phyloP scores from a whole-genome alignment of 2,329 filamentous ascomycete genomes.

The Xylaria sp. region DNA sequence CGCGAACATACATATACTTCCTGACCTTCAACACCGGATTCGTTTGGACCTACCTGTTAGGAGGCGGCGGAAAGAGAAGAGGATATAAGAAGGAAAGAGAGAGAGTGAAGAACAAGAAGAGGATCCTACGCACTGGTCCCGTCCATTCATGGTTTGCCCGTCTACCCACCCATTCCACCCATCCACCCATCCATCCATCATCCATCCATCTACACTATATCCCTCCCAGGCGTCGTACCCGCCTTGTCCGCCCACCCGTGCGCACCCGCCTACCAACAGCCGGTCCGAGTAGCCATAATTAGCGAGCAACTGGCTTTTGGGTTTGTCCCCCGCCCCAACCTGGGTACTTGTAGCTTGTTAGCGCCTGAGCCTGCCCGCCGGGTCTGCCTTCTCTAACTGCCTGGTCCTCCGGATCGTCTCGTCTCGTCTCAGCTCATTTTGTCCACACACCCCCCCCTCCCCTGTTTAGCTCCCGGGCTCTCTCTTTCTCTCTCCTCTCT shows the following conservation, averaged over 20 bases:
- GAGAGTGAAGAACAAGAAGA: neutral
- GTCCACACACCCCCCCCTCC: conserved; percentile 8
- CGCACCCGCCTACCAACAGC: conserved; percentile 36
- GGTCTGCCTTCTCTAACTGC: conserved; percentile 5
- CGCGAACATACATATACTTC: neutral
- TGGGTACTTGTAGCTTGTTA: conserved; percentile 8
- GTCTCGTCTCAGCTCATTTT: conserved; percentile 26
- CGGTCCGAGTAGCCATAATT: conserved; percentile 41
- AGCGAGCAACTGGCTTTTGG: conserved; percentile 32
- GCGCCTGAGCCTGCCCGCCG: conserved; percentile 30
- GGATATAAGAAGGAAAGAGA: neutral
- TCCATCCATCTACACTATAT: neutral
- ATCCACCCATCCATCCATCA: conserved; percentile 13
- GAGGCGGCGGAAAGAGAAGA: neutral
- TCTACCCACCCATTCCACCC: neutral
- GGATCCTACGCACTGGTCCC: conserved; percentile 12
- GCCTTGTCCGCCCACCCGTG: conserved; percentile 39
- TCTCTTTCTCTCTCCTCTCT: conserved; percentile 1
- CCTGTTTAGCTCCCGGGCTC: conserved; percentile 18
- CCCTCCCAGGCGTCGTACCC: conserved; percentile 33
- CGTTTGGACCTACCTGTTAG: neutral
- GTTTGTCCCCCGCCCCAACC: neutral
- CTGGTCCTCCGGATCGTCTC: conserved; percentile 28
- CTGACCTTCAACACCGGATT: neutral
- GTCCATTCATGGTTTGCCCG: conserved; percentile 12